phyloP scores from a whole-genome alignment of 345 rosid species.

The Citrus sp. region DNA sequence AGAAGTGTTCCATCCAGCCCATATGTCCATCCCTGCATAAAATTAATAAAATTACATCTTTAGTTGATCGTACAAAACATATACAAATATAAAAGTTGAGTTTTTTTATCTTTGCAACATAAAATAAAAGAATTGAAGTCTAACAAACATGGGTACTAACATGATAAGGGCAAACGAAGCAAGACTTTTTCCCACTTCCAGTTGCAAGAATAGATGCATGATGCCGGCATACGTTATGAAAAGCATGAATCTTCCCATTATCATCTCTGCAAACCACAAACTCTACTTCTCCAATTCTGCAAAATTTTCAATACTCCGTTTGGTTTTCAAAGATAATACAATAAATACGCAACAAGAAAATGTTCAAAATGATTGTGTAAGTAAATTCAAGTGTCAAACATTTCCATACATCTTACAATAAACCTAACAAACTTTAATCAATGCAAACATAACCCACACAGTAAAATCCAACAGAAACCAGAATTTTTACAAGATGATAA shows the following conservation, averaged over 20 bases:
- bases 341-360: neutral
- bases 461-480: neutral
- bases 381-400: neutral
- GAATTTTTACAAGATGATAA: neutral
- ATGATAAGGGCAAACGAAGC: conserved; percentile 93
- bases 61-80: neutral
- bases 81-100: neutral
- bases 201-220: conserved; percentile 83
- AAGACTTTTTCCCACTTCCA: conserved; percentile 69
- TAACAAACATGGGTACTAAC: conserved; percentile 30
- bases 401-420: neutral
- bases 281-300: conserved; percentile 75
- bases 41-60: neutral
- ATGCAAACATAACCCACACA: neutral
- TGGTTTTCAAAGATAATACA: neutral
- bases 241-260: conserved; percentile 57
- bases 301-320: neutral
- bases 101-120: neutral
- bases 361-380: neutral
- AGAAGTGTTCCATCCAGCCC: conserved; percentile 73
- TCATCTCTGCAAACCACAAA: conserved; percentile 79
- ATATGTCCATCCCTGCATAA: conserved; percentile 84
- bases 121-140: neutral
- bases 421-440: neutral
- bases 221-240: conserved; percentile 92